Evolutionary conservation across 2,329 filamentous ascomycete genomes (phyloP).

Genomic region (Monilinia laxa): DNA sequence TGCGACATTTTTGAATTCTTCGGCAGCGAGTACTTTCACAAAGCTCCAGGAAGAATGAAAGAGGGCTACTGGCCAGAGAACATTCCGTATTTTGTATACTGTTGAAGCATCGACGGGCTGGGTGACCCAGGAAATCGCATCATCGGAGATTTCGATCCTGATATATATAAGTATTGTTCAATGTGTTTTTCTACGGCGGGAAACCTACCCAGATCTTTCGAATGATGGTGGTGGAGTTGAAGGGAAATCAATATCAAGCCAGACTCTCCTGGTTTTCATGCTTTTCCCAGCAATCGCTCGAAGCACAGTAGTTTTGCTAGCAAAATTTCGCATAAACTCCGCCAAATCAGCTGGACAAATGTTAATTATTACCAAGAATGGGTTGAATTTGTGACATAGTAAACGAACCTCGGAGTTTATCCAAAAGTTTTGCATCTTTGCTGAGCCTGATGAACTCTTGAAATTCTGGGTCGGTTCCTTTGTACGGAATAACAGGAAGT

Average conservation of each 20-base stretch:
- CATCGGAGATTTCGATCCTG: slow-evolving; percentile 52
- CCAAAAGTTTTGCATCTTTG: slow-evolving; percentile 50
- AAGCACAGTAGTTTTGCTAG: slow-evolving; percentile 48
- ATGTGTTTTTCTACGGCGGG: not conserved
- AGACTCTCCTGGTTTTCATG: slow-evolving; percentile 51
- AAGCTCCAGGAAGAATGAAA: slow-evolving; percentile 54
- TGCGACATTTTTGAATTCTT: slow-evolving; percentile 45
- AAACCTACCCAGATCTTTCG: slow-evolving; percentile 57
- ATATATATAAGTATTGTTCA: slow-evolving; percentile 31
- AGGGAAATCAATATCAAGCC: slow-evolving; percentile 64
- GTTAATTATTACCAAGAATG: slow-evolving; percentile 27
- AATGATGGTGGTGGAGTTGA: slow-evolving; percentile 58
- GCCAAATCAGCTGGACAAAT: slow-evolving; percentile 47
- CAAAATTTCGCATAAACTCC: slow-evolving; percentile 45
- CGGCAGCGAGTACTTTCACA: slow-evolving; percentile 48
- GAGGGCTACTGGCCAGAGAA: slow-evolving; percentile 55
- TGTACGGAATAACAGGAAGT: slow-evolving; percentile 52
- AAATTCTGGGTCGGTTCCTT: slow-evolving; percentile 62
- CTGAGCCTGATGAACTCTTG: slow-evolving; percentile 58
- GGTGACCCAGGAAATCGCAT: slow-evolving; percentile 50
- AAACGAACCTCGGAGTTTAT: slow-evolving; percentile 33
- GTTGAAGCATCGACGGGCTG: slow-evolving; percentile 50
- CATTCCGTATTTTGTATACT: slow-evolving; percentile 48
- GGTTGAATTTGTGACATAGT: not conserved
- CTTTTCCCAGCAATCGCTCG: slow-evolving; percentile 46